Base-by-base conservation (phyloP, 2,329 filamentous ascomycete species). In the Chalaropsis ovoidea region DNA sequence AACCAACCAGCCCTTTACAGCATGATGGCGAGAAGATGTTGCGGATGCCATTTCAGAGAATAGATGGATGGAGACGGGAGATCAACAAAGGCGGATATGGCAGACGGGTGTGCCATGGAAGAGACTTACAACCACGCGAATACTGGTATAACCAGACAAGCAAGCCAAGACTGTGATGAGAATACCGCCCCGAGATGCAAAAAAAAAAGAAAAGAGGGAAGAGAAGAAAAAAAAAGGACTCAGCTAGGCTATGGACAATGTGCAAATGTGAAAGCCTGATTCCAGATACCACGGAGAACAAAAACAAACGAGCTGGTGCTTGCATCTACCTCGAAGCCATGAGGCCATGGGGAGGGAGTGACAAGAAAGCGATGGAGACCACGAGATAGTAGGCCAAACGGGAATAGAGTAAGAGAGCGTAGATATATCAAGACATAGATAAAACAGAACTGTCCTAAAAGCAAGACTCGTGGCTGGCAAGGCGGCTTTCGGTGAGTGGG, bases 111-210 rank as follows among this genome's bases (percentile, higher is more conserved):
- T 52, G 24, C 24, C 47, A 52, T 52, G 47, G 10, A 52, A 27
- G 47, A 52, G 19, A 52, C 47, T 52, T 52, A 24, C 47, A 52
- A 52, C 47, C 47, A 52, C 24, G 47, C 10, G 22, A 27, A 52
- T 6, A 2, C 11, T 52, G 47, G 11, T 10, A 24, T 13, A 52
- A 19, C 15, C 47, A 24, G 19, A 13, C 10, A 52, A 27, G 47
- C 19, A 27, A 19, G 24, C 47, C 47, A 13, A 52, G 3, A 27
- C 47, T 43, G 35, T 13, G 19, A 43, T 43, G 35, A 4, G 19
- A 43, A 61, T 24, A 15, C n/a, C 27, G 42, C 58, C 31, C 10
- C 39, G 31, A 61, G 31, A 6, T n/a, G 35, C 27, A 61, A 17
- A 43, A 42, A 41, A 27, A 19, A 56, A 56, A 41, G 41, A 61